These are phyloP conservation scores for Phytopythium kandeliae DNA, from an alignment of 352 stramenopile species.

Conservation along the genomic window DNA sequence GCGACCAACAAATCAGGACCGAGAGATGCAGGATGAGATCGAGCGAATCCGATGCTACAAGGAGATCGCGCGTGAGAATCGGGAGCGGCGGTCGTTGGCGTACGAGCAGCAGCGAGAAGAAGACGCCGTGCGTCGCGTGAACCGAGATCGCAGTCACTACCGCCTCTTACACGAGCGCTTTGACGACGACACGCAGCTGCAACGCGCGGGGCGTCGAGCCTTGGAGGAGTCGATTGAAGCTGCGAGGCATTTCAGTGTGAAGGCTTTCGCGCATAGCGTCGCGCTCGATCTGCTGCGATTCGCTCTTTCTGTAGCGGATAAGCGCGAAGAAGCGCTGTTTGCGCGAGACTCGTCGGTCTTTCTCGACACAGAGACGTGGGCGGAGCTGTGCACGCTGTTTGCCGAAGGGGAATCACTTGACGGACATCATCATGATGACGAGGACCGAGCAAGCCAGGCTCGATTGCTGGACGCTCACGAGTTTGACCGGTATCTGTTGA, in stretches of 20 bases:
- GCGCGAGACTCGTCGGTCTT: conserved; percentile 30
- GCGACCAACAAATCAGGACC: conserved; percentile 45
- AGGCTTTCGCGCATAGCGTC: conserved; percentile 30
- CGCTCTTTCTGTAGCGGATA: conserved; percentile 37
- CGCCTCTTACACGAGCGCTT: conserved; percentile 53
- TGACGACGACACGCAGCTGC: conserved; percentile 53
- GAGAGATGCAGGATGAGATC: conserved; percentile 26
- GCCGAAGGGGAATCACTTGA: conserved; percentile 8
- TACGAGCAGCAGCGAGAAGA: conserved; percentile 47
- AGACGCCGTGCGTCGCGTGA: conserved; percentile 35
- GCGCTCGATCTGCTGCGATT: conserved; percentile 57
- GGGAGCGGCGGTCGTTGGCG: conserved; percentile 29
- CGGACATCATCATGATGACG: not conserved
- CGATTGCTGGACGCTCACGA: conserved; percentile 11
- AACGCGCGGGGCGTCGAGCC: conserved; percentile 26
- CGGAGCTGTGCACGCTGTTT: conserved; percentile 51
- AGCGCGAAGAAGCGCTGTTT: conserved; percentile 43
- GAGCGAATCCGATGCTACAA: conserved; percentile 63
- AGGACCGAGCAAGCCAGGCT: conserved; percentile 1
- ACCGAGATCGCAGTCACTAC: conserved; percentile 47
- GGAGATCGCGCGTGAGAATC: conserved; percentile 57
- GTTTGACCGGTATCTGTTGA: conserved; percentile 38
- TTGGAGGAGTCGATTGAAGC: conserved; percentile 25
- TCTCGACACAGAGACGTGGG: conserved; percentile 38
- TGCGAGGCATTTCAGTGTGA: conserved; percentile 31